These are phyloP conservation scores for Huntiella bhutanensis DNA, from an alignment of 2,329 filamentous ascomycete species.

Conservation along the genomic window DNA sequence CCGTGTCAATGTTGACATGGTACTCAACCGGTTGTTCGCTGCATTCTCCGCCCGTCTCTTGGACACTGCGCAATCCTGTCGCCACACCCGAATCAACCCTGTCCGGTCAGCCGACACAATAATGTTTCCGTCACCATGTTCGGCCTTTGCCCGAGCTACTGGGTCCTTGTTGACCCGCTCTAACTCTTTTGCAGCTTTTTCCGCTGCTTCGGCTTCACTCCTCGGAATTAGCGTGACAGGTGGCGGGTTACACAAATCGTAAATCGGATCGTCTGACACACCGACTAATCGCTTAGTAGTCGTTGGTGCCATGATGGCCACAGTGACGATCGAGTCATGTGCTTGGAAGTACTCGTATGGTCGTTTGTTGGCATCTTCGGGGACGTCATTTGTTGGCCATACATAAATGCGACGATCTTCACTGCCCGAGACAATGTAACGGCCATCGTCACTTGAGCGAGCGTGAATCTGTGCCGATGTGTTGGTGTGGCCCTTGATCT, in stretches of 20 bases:
- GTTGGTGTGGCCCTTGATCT: conserved; percentile 84
- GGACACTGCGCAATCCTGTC: conserved; percentile 74
- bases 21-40: conserved; percentile 58
- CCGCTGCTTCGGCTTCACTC: conserved; percentile 36
- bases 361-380: conserved; percentile 55
- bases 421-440: conserved; percentile 78
- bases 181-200: conserved; percentile 16
- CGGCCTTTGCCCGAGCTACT: conserved; percentile 25
- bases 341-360: conserved; percentile 83
- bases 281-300: conserved; percentile 61
- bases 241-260: conserved; percentile 87
- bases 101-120: conserved; percentile 78
- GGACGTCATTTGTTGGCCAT: conserved; percentile 42
- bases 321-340: conserved; percentile 72
- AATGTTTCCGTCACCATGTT: conserved; percentile 71
- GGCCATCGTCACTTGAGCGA: conserved; percentile 68
- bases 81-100: conserved; percentile 81
- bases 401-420: conserved; percentile 83
- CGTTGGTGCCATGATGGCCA: conserved; percentile 67
- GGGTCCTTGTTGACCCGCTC: conserved; percentile 17
- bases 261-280: conserved; percentile 77
- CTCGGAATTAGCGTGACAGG: conserved; percentile 65
- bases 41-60: conserved; percentile 62
- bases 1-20: conserved; percentile 30
- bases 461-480: conserved; percentile 78